Percentiles rank a stretch among this genome's conserved stretches.
phyloP scores from a whole-genome alignment of 495 filamentous ascomycete genomes.

The Tuber aestivum region DNA sequence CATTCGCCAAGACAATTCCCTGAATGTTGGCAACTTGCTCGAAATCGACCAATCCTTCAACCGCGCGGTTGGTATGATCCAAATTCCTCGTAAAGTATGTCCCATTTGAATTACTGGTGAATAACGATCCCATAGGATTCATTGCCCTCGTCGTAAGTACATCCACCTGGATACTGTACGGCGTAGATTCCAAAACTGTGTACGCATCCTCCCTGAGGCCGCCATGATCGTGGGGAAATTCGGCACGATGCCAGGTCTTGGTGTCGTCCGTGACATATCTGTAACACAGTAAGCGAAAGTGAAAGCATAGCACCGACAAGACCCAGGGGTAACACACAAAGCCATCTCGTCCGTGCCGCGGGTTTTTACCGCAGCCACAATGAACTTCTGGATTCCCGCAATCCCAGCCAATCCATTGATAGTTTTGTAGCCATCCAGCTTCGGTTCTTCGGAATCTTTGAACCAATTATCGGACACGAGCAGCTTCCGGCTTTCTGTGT shows the following conservation, averaged over 20 bases:
- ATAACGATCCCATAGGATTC: slow-evolving; percentile 73
- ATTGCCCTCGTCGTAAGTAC: slow-evolving; percentile 62
- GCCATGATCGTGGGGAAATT: slow-evolving; percentile 71
- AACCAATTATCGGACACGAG: slow-evolving; percentile 77
- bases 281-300: slow-evolving; percentile 13
- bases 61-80: slow-evolving; percentile 79
- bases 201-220: slow-evolving; percentile 75
- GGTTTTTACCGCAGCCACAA: slow-evolving; percentile 75
- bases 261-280: slow-evolving; percentile 65
- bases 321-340: slow-evolving; percentile 54
- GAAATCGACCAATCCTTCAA: slow-evolving; percentile 72
- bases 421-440: slow-evolving; percentile 63
- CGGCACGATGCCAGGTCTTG: slow-evolving; percentile 78
- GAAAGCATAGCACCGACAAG: background rate
- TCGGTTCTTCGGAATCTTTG: slow-evolving; percentile 57
- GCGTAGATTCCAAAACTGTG: slow-evolving; percentile 87
- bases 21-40: slow-evolving; percentile 86
- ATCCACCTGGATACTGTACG: slow-evolving; percentile 95
- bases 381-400: slow-evolving; percentile 71
- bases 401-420: slow-evolving; percentile 70
- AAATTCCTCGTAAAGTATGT: slow-evolving; percentile 89
- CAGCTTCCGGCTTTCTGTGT: slow-evolving; percentile 62
- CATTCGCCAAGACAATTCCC: slow-evolving; percentile 84
- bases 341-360: slow-evolving; percentile 80
- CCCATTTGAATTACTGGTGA: slow-evolving; percentile 92